Percentiles rank a stretch among this genome's conserved stretches.
Evolutionary conservation across 768 basidiomycete species (phyloP).

Genomic region (Leucocoprinus sp.): DNA sequence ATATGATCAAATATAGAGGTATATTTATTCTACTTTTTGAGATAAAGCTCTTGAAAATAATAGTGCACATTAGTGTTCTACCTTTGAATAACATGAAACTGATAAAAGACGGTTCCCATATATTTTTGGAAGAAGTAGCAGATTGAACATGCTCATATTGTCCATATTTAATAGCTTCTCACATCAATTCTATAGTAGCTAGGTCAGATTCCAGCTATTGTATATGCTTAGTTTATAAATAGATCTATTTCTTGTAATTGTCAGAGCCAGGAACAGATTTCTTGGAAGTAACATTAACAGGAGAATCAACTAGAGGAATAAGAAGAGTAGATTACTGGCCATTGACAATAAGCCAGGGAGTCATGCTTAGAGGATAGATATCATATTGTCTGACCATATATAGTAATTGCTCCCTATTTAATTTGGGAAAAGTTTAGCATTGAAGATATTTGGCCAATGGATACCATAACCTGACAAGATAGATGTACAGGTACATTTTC

Average conservation of each 20-base stretch:
- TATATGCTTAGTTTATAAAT: background rate
- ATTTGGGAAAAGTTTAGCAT: too few relatives aligned
- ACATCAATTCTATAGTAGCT: background rate
- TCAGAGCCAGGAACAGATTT: background rate
- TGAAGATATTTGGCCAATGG: too few relatives aligned
- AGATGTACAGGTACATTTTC: too few relatives aligned
- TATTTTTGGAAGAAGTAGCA: background rate
- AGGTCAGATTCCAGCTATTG: background rate
- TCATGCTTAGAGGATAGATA: background rate
- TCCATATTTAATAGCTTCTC: background rate
- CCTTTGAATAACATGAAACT: background rate
- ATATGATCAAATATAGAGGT: background rate
- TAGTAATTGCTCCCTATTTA: too few relatives aligned
- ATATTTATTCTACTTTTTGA: background rate
- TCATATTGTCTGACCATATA: background rate
- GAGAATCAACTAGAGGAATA: background rate
- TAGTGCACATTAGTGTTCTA: background rate
- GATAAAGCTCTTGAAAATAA: background rate
- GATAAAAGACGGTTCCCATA: background rate
- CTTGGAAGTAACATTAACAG: background rate
- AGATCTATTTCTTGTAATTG: background rate
- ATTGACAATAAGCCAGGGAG: too few relatives aligned
- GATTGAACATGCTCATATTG: background rate
- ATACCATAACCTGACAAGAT: too few relatives aligned
- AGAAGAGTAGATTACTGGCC: background rate